These are phyloP conservation scores for Tuctoria greenei DNA, from an alignment of 176 grass and related monocot species.

Conservation along the genomic window DNA sequence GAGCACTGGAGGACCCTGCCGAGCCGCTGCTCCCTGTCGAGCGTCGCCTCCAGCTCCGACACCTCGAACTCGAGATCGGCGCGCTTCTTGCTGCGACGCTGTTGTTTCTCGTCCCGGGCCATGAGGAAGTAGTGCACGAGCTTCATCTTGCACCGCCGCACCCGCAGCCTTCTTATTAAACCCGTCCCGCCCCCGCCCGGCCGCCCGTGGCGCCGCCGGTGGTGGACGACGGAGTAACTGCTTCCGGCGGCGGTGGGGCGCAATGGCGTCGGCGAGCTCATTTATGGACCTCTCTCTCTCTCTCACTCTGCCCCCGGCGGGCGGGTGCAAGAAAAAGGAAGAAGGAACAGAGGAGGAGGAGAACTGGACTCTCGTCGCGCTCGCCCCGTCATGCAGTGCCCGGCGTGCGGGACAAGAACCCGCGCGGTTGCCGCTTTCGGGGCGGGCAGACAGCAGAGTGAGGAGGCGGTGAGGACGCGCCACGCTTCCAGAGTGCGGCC, in stretches of 20 bases:
- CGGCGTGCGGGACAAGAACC: background rate
- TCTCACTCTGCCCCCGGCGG: too few species aligned
- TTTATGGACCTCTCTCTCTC: slow-evolving; percentile 38
- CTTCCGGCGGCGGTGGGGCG: slow-evolving; percentile 31
- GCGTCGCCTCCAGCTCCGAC: slow-evolving; percentile 56
- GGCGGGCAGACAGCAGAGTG: background rate
- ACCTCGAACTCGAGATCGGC: slow-evolving; percentile 72
- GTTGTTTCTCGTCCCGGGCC: slow-evolving; percentile 35
- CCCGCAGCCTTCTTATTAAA: slow-evolving; percentile 52
- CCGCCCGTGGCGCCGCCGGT: slow-evolving; percentile 6
- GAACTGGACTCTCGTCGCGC: background rate
- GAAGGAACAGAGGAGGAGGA: background rate
- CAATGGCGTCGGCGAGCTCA: slow-evolving; percentile 59
- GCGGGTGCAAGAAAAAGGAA: background rate
- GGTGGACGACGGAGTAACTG: slow-evolving; percentile 34
- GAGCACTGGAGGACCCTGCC: slow-evolving; percentile 67
- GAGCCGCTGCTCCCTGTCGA: slow-evolving; percentile 73
- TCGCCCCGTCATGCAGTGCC: too few species aligned
- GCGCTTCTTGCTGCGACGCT: slow-evolving; percentile 48
- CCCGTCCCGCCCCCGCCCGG: too few species aligned
- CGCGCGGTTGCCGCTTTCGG: slow-evolving; percentile 12
- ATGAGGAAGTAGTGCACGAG: slow-evolving; percentile 70
- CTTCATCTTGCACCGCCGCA: slow-evolving; percentile 55
- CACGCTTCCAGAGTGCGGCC: slow-evolving; percentile 39
- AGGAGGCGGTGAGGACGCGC: background rate